Evolutionary conservation across 108 stramenopile genomes (phyloP).

Genomic region (Fragilariopsis cylindrus): DNA sequence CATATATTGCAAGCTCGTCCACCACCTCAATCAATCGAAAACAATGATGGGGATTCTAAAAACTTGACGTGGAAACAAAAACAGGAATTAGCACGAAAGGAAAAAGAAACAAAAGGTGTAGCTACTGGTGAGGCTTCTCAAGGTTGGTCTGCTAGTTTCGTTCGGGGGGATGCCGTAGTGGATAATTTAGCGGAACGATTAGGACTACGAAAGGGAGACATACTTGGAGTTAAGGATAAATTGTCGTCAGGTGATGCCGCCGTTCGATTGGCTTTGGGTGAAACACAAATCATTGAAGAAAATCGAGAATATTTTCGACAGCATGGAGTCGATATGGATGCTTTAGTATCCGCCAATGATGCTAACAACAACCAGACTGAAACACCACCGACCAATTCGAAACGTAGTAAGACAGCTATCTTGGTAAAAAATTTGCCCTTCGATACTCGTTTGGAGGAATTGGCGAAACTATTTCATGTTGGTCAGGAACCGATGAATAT

Average conservation of each 20-base stretch:
- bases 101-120: conserved; percentile 57
- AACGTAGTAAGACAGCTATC: conserved; percentile 85
- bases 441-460: conserved; percentile 81
- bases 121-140: conserved; percentile 37
- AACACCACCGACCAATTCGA: conserved; percentile 2
- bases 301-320: conserved; percentile 87
- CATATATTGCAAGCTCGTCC: conserved; percentile 82
- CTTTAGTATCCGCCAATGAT: conserved; percentile 60
- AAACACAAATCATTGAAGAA: conserved; percentile 94
- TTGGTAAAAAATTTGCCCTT: conserved; percentile 96
- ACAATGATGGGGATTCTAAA: conserved; percentile 17
- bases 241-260: conserved; percentile 86
- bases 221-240: conserved; percentile 91
- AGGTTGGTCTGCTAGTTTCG: conserved; percentile 94
- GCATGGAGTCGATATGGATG: conserved; percentile 90
- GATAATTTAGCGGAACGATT: conserved; percentile 89
- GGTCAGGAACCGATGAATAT: conserved; percentile 66
- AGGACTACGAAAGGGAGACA: conserved; percentile 86
- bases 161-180: conserved; percentile 95
- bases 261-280: conserved; percentile 93
- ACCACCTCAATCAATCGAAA: conserved; percentile 29
- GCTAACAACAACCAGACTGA: conserved; percentile 14
- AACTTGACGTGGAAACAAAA: conserved; percentile 85
- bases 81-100: conserved; percentile 85
- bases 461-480: conserved; percentile 86